Conservation (phyloP, 1,139 yeast species). For the Candida sp. region DNA sequence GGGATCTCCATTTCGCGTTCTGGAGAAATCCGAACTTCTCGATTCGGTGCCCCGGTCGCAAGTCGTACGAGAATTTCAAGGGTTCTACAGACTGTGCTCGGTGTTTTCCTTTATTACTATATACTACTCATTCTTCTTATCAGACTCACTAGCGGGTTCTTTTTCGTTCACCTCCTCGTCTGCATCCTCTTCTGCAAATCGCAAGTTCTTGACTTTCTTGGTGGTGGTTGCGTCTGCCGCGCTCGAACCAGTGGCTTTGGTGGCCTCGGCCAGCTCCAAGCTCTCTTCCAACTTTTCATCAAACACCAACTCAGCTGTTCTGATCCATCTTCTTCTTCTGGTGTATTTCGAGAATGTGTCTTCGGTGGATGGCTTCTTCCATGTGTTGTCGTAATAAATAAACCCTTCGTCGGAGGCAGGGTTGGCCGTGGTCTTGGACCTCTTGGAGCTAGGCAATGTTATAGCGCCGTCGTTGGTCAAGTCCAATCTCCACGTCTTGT, state of each 20-base stretch:
- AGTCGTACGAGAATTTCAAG: not conserved
- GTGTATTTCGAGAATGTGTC: constrained; percentile 92
- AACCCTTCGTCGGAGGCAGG: constrained; percentile 86
- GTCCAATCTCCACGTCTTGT: constrained; percentile 89
- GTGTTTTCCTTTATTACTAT: not conserved
- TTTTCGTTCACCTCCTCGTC: constrained; percentile 16
- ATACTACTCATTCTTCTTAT: constrained; percentile 13
- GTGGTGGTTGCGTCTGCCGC: constrained; percentile 10
- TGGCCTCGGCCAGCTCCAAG: constrained; percentile 10
- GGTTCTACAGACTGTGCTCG: not conserved
- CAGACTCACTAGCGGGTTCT: constrained; percentile 8
- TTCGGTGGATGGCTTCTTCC: constrained; percentile 92
- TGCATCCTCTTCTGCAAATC: constrained; percentile 37
- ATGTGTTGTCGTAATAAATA: constrained; percentile 87
- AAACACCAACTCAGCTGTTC: constrained; percentile 86
- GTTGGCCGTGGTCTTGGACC: constrained; percentile 72
- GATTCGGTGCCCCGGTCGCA: not conserved
- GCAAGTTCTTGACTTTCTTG: constrained; percentile 37
- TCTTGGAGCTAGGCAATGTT: constrained; percentile 65
- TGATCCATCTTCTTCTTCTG: constrained; percentile 92
- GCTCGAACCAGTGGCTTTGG: constrained; percentile 11
- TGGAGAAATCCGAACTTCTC: constrained; percentile 1
- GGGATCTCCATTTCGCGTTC: constrained; percentile 1
- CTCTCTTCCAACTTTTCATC: constrained; percentile 19
- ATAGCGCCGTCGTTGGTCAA: constrained; percentile 88